phyloP scores from a whole-genome alignment of 768 basidiomycete genomes.

The Candolleomyces efflorescens region DNA sequence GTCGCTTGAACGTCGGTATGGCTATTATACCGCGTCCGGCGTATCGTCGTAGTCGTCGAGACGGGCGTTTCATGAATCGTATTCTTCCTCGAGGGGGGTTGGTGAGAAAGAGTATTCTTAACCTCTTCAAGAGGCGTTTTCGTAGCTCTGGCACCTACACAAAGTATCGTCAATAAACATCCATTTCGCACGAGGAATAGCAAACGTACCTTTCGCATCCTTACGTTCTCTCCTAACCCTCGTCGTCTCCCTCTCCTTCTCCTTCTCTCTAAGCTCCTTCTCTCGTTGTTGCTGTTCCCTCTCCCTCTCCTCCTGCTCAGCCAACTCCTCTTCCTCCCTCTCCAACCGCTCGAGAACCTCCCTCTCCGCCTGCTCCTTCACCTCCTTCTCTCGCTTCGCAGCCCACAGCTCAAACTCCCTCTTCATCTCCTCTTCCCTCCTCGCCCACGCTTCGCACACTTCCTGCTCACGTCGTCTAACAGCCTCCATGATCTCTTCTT shows the following conservation, averaged over 20 bases:
- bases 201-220: neutral
- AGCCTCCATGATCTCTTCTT: conserved; percentile 69
- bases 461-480: conserved; percentile 62
- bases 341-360: conserved; percentile 49
- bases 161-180: neutral
- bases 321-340: conserved; percentile 46
- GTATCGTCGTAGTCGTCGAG: neutral
- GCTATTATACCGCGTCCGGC: neutral
- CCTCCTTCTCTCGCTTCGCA: conserved; percentile 45
- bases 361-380: conserved; percentile 44
- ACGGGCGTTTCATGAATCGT: neutral
- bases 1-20: neutral
- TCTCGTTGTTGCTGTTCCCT: conserved; percentile 34
- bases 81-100: neutral
- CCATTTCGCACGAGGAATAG: neutral
- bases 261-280: conserved; percentile 5
- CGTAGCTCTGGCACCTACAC: conserved; percentile 32
- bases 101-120: conserved; percentile 68
- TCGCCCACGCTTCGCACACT: conserved; percentile 54
- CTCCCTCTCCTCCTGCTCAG: conserved; percentile 50
- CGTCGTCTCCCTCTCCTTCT: conserved; percentile 1
- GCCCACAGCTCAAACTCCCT: conserved; percentile 42
- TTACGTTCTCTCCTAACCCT: neutral
- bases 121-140: conserved; percentile 71
- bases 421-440: conserved; percentile 46